Evolutionary conservation across 352 stramenopile genomes (phyloP).

Genomic region (Globisporangium takayamanum): DNA sequence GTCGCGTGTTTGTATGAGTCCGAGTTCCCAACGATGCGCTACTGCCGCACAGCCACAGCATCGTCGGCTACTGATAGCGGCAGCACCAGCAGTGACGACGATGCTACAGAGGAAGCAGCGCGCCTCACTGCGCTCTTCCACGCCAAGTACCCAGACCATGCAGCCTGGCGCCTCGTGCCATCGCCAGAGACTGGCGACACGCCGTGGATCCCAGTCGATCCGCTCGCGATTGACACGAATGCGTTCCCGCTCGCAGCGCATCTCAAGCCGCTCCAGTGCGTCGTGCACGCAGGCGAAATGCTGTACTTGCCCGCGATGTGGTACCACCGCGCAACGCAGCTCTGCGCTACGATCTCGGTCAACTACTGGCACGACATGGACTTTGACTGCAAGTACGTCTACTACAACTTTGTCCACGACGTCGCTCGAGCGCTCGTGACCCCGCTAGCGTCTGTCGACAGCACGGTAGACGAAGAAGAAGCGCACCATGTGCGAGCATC

Average conservation of each 20-base stretch:
- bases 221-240: slow-evolving; percentile 48
- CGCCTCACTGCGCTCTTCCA: slow-evolving; percentile 42
- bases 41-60: slow-evolving; percentile 26
- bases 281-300: slow-evolving; percentile 62
- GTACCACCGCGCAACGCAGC: slow-evolving; percentile 78
- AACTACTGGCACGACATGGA: slow-evolving; percentile 90
- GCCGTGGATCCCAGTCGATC: slow-evolving; percentile 79
- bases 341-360: slow-evolving; percentile 73
- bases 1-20: slow-evolving; percentile 87
- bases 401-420: slow-evolving; percentile 79
- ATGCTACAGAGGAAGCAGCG: slow-evolving; percentile 16
- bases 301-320: slow-evolving; percentile 78
- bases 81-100: neutral
- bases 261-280: slow-evolving; percentile 55
- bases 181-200: slow-evolving; percentile 44
- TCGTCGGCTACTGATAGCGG: neutral
- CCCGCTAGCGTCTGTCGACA: no score
- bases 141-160: slow-evolving; percentile 36
- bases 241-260: slow-evolving; percentile 45
- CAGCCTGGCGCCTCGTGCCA: slow-evolving; percentile 41
- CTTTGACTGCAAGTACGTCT: slow-evolving; percentile 83
- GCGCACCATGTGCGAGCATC: neutral
- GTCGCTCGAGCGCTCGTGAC: slow-evolving; percentile 20
- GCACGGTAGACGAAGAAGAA: no score
- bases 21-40: slow-evolving; percentile 57